Evolutionary conservation across 2,329 filamentous ascomycete species (phyloP).

Genomic region (Curvularia sp.): DNA sequence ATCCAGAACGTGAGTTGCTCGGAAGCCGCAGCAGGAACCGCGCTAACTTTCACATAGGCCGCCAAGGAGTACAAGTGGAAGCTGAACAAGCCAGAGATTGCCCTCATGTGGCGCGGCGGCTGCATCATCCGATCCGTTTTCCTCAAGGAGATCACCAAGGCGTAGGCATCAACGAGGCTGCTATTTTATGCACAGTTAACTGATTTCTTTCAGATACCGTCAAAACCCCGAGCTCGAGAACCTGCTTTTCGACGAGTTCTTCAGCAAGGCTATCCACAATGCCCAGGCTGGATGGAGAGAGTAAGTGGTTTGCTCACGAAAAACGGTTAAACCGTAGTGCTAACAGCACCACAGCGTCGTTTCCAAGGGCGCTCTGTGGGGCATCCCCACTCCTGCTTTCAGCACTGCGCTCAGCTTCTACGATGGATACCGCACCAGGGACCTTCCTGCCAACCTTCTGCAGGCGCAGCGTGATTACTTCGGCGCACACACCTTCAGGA

Average conservation of each 20-base stretch:
- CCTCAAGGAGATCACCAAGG: slow-evolving; percentile 98
- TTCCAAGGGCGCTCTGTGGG: slow-evolving; percentile 88
- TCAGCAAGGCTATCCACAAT: slow-evolving; percentile 98
- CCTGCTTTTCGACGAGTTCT: slow-evolving; percentile 98
- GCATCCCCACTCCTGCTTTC: slow-evolving; percentile 96
- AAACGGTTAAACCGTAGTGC: slow-evolving; percentile 4
- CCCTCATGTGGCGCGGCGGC: slow-evolving; percentile 99
- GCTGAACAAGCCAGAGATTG: slow-evolving; percentile 99
- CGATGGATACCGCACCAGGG: slow-evolving; percentile 96
- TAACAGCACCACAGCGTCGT: slow-evolving; percentile 72
- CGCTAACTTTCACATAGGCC: slow-evolving; percentile 63
- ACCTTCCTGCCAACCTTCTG: slow-evolving; percentile 96
- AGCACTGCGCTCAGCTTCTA: slow-evolving; percentile 97
- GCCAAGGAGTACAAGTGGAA: slow-evolving; percentile 97
- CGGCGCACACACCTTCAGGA: slow-evolving; percentile 67
- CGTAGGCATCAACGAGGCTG: slow-evolving; percentile 49
- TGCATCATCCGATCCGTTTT: slow-evolving; percentile 99
- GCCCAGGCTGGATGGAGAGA: slow-evolving; percentile 70
- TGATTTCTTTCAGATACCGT: slow-evolving; percentile 64
- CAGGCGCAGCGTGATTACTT: slow-evolving; percentile 99
- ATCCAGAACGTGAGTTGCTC: slow-evolving; percentile 83
- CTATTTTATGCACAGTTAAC: neutral
- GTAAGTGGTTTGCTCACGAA: slow-evolving; percentile 25
- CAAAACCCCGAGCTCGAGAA: slow-evolving; percentile 94
- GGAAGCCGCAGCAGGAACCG: neutral